Evolutionary conservation across 306 rosid species (phyloP).

Genomic region (Castanea crenata): DNA sequence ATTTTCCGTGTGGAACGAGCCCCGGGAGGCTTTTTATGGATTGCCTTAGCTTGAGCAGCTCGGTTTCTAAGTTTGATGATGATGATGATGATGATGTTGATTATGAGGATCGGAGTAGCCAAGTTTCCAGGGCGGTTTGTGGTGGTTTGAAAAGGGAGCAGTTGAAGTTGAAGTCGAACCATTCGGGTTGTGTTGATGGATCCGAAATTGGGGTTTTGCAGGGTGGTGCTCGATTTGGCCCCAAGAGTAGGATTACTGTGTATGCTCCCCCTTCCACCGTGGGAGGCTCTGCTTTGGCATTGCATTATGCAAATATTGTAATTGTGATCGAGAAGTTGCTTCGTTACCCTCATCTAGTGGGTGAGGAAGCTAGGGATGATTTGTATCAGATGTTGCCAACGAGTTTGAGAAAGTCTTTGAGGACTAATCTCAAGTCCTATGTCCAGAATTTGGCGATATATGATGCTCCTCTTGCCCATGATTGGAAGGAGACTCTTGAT

Average conservation of each 20-base stretch:
- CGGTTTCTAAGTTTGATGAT: conserved; percentile 57
- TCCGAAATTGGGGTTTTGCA: conserved; percentile 40
- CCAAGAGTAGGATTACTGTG: conserved; percentile 51
- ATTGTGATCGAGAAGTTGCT: conserved; percentile 85
- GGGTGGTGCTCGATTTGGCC: conserved; percentile 47
- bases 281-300: conserved; percentile 87
- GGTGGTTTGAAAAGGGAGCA: conserved; percentile 44
- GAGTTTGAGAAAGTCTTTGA: conserved; percentile 70
- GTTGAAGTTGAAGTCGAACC: conserved; percentile 1
- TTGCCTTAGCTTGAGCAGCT: conserved; percentile 80
- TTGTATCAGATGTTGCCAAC: conserved; percentile 88
- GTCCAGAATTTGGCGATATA: conserved; percentile 80
- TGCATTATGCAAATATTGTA: conserved; percentile 93
- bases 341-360: conserved; percentile 82
- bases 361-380: conserved; percentile 92
- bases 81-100: conserved; percentile 30
- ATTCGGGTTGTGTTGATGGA: conserved; percentile 39
- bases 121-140: conserved; percentile 34
- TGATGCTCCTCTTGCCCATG: conserved; percentile 97
- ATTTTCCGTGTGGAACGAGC: conserved; percentile 77
- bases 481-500: conserved; percentile 87
- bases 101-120: conserved; percentile 43
- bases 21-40: conserved; percentile 95
- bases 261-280: conserved; percentile 80
- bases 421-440: conserved; percentile 72